Percentiles rank a stretch among this genome's conserved stretches.
Conservation (phyloP, 306 rosid genomes). For the Malus asiatica region DNA sequence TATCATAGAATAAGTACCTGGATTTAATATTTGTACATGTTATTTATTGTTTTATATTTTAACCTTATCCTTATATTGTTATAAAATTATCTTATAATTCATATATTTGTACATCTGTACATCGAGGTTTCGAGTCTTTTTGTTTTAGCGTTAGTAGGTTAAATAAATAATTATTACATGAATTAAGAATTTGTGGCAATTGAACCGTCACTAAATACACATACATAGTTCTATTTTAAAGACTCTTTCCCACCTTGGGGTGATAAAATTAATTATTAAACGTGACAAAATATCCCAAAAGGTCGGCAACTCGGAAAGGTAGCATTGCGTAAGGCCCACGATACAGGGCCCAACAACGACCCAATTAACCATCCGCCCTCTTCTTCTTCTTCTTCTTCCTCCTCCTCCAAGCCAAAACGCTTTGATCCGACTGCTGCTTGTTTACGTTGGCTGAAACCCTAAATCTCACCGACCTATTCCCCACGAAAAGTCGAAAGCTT, state of each 20-base stretch:
- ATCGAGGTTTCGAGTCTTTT: no score
- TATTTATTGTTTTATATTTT: no score
- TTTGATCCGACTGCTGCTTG: not conserved
- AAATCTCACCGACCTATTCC: not conserved
- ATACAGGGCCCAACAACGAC: constrained; percentile 8
- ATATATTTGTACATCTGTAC: no score
- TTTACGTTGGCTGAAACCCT: constrained; percentile 4
- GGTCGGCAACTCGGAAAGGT: not conserved
- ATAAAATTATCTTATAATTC: no score
- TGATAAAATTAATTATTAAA: not conserved
- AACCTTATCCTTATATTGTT: no score
- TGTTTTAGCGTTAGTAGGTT: no score
- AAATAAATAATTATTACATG: no score
- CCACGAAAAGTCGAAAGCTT: not conserved
- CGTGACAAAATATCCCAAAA: not conserved
- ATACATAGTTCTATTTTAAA: not conserved
- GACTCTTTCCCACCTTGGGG: not conserved
- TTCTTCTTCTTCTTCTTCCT: not conserved
- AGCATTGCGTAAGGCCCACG: not conserved
- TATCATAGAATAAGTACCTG: no score
- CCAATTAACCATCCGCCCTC: not conserved
- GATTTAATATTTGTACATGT: no score
- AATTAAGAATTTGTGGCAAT: no score
- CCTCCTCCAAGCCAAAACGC: not conserved
- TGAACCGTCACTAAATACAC: no score